Evolutionary conservation across 768 basidiomycete species (phyloP), one percentile per base, ranked within the genome.

Genomic region (Russula ochroleuca): DNA sequence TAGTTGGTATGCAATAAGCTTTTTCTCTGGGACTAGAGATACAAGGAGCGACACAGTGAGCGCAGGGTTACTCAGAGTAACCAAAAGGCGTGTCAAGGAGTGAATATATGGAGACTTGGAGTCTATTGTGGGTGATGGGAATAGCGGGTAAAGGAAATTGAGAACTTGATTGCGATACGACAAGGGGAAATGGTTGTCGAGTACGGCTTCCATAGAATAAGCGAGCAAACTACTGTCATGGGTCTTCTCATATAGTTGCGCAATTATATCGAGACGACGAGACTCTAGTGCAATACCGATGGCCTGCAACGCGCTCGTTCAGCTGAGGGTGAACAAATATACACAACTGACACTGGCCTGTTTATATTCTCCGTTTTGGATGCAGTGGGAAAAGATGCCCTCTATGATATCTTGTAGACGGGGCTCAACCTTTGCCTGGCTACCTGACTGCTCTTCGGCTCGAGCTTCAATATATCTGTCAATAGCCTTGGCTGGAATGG

Each of bases 201-300:
- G 85, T 50, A 92, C 89, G 45, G 92, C 90, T 67, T 94, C 89
- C 83, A 98, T 90, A 31, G 96, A 85, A 73, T 98, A 99, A 28
- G 90, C 84, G 8, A 99, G 80, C 6, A 98, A 79, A 9, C 82
- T 81, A 14, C 85, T 84, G 69, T 98, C 96, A 48, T 81, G 78
- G 5, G 88, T 89, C 64, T 83, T 77, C 45, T 83, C 72, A 73
- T 90, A 95, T 54, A 98, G 83, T 47, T 81, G 78, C 63, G 87
- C 81, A 68, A 99, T 85, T 21, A 98, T 78, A 70, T 98, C 96
- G 23, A 98, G 77, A 49, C 95, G 86, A 65, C 81, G 88, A 31
- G 95, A 87, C 71, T 98, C 95, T 13, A 99, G 82, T 5, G 96
- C 96, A 70, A 99, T 91, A 25, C 97, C 95, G 67, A 98, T 88